Base-by-base conservation (phyloP, 2,329 filamentous ascomycete species). In the Cercospora zeae-maydis region DNA sequence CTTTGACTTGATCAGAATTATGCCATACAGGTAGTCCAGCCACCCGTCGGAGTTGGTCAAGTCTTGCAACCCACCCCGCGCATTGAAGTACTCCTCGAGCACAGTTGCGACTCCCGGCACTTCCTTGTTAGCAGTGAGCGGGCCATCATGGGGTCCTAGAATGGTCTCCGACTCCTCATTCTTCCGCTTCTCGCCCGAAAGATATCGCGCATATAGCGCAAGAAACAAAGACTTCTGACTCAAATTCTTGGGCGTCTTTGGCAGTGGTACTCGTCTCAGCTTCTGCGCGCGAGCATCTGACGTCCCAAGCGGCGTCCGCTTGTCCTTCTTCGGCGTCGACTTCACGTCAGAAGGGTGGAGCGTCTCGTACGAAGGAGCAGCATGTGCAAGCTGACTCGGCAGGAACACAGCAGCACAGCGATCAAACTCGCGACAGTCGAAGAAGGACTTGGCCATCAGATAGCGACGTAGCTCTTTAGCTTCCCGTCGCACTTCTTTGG, bases 151-250 rank as follows among this genome's bases (percentile, higher is more conserved):
- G 1, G 95, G 93, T 0, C 95, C 95, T 78, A 98, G 86, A 56
- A 99, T 91, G 90, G 97, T 97, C 78, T 99, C 95, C 21, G 91
- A 92, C 62, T 98, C 93, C 76, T 99, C 95, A 71, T 96, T 91
- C 77, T 93, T 96, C 67, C 91, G 87, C 81, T 98, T 97, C 81
- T 99, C 95, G 1, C 95, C 95, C 0, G 93, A 90, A 67, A 98
- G 85, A 74, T 93, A 92, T 73, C 93, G 96, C 49, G 95, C 91
- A 72, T 99, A 99, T 3, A 98, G 81, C 0, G 92, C 90, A 10
- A 99, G 82, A 73, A 99, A 99, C 19, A 98, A 78, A 58, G 93
- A 92, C 78, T 93, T 96, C 75, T 97, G 92, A 74, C 93, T 97
- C 57, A 97, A 70, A 6, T 76, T 78, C 10, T 69, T 72, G 9